Evolutionary conservation across 768 basidiomycete genomes (phyloP), one percentile per base, ranked within the genome.

Genomic region (Phylloporus sp.): DNA sequence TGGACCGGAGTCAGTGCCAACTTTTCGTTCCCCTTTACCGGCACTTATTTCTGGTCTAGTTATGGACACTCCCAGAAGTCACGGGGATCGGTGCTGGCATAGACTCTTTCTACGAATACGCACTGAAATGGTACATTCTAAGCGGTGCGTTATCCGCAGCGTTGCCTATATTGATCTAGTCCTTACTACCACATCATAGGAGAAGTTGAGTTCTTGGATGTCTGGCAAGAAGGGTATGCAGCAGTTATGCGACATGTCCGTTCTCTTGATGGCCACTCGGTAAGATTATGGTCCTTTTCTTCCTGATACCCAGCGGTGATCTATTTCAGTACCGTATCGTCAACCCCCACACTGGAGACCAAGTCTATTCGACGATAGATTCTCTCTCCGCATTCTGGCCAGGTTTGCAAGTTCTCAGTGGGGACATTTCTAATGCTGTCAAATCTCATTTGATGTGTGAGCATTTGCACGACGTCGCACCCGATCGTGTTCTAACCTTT

Each of bases 321-420:
- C 34, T 9, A 31, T 20, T 34, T 23, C 58, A 96, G 94, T 97
- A 84, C 71, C 86, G 89, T 36, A 81, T 77, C 20, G 81, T 93
- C n/a, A 81, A 90, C 48, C 87, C 93, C 68, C 69, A 79, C 40
- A 80, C 71, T 23, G 91, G 94, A 17, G 84, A 89, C 49, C 71
- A 81, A 6, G 74, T 82, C 7, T 89, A 84, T 59, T 69, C 75
- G 36, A 86, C 83, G n/a, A 72, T 95, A n/a, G 96, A 99, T 63
- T 96, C 92, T 3, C 70, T 99, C 14, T 90, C 92, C 3, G 93
- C 96, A 1, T 99, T 98, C 65, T 92, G 94, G 82, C 91, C 95
- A n/a, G 96, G 94, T 18, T 72, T 97, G 14, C 95, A 96, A 67
- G 87, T 93, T 9, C 69, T 91, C 11, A 81, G 82, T 4, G 89